These are phyloP conservation scores for Somion occarium DNA, from an alignment of 1,284 basidiomycete species.

Conservation along the genomic window DNA sequence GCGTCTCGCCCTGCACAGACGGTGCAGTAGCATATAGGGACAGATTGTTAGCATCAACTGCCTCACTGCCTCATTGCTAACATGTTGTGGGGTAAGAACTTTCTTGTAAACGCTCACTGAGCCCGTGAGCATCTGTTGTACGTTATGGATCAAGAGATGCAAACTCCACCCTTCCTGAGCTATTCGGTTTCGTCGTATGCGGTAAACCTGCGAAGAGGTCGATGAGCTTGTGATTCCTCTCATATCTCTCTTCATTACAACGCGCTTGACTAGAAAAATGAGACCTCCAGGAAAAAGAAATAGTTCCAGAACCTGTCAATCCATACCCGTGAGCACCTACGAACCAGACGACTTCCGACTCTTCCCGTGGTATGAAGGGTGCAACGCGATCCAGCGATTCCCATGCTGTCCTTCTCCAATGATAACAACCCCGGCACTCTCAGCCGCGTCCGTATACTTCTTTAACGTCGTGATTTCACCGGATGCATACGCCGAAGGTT, in stretches of 20 bases:
- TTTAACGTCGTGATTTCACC: slow-evolving; percentile 43
- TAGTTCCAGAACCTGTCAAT: too few relatives aligned
- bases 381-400: slow-evolving; percentile 42
- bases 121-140: background rate
- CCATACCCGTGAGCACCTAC: background rate
- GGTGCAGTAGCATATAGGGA: too few relatives aligned
- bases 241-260: too few relatives aligned
- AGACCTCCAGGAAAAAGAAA: too few relatives aligned
- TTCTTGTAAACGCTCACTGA: too few relatives aligned
- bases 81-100: background rate
- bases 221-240: too few relatives aligned
- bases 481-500: slow-evolving; percentile 34
- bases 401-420: slow-evolving; percentile 17
- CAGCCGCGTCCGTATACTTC: slow-evolving; percentile 43
- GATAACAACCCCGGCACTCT: slow-evolving; percentile 38
- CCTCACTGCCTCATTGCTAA: background rate
- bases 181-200: too few relatives aligned
- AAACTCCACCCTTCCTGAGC: too few relatives aligned
- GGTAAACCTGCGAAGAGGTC: too few relatives aligned
- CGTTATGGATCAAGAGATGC: background rate
- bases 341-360: background rate
- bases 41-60: too few relatives aligned
- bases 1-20: too few relatives aligned
- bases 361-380: slow-evolving; percentile 13
- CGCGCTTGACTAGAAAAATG: too few relatives aligned